A percentile compares a stretch with the other conserved stretches of the same genome.
phyloP scores from a whole-genome alignment of 345 rosid genomes.

The Laguncularia racemosa region DNA sequence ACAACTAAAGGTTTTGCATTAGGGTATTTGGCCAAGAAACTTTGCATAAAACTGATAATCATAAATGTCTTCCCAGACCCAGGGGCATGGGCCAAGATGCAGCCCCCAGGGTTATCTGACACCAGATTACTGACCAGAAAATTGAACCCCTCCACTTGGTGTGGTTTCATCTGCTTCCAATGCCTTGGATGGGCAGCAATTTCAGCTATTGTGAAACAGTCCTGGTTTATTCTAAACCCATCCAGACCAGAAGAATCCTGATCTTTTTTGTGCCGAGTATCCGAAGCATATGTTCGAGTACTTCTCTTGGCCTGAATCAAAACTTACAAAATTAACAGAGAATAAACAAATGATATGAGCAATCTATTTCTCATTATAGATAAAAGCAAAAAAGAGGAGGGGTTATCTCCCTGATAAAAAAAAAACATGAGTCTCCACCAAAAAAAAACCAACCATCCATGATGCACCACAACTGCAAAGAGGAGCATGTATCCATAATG shows the following conservation, averaged over 20 bases:
- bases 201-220: conserved; percentile 43
- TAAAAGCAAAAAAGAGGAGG: too few relatives aligned
- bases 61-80: conserved; percentile 97
- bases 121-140: conserved; percentile 70
- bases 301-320: conserved; percentile 50
- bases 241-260: conserved; percentile 28
- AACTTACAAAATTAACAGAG: conserved; percentile 2
- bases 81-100: conserved; percentile 94
- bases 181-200: conserved; percentile 86
- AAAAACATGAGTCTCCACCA: too few relatives aligned
- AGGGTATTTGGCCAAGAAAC: conserved; percentile 78
- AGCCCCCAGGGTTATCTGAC: conserved; percentile 73
- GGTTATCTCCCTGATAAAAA: too few relatives aligned
- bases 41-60: conserved; percentile 82
- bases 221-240: conserved; percentile 43
- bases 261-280: conserved; percentile 32
- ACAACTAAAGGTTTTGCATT: conserved; percentile 72
- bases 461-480: too few relatives aligned
- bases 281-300: conserved; percentile 47
- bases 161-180: conserved; percentile 74
- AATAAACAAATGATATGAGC: background rate
- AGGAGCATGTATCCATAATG: too few relatives aligned
- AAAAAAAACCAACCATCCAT: too few relatives aligned
- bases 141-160: conserved; percentile 78
- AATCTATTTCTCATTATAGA: too few relatives aligned